Base-by-base conservation (phyloP, 2,329 filamentous ascomycete genomes). In the Colletotrichum scovillei region DNA sequence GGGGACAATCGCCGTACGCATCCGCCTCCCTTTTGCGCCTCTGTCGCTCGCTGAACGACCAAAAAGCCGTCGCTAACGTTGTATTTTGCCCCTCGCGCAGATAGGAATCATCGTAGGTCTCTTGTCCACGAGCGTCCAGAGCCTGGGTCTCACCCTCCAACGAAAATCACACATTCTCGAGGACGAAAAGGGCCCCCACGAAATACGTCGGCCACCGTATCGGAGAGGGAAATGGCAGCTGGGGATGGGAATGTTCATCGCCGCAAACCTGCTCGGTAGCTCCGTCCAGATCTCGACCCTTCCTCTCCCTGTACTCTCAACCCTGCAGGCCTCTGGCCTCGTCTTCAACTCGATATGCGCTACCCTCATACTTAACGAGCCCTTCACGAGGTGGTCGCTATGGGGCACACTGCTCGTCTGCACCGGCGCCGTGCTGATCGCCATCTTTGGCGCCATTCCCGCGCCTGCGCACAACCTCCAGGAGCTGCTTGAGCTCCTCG, bases 291-390 rank as follows among this genome's bases (percentile, higher is more conserved):
- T 99, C 81, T 98, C 97, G 35, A 98, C 96, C 0, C 88, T 99
- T 57, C 97, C 97, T 19, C 88, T 99, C 26, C 97, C 97, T 24
- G 95, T 99, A 6, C 90, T 99, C 42, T 98, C 96, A 69, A 98
- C 97, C 1, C 87, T 99, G 49, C 97, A 99, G 85, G 96, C 96
- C 22, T 97, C 96, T 4, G 97, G 97, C 57, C 89, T 99, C 68
- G 97, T 99, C 75, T 99, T 99, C 88, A 99, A 99, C 86, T 98
- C 96, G 70, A 95, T 98, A 82, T 98, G 97, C 88, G 97, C 97
- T 74, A 97, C 95, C 57, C 86, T 98, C 70, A 94, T 98, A 79
- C 89, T 99, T 60, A 92, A 93, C 79, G 96, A 99, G 83, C 94
- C 95, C 5, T 99, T 98, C 84, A 98, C 97, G 65, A 91, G 90